Percentiles rank a stretch among this genome's conserved stretches.
Evolutionary conservation across 31 red algal genomes (phyloP).

Genomic region (Porphyra umbilicalis): DNA sequence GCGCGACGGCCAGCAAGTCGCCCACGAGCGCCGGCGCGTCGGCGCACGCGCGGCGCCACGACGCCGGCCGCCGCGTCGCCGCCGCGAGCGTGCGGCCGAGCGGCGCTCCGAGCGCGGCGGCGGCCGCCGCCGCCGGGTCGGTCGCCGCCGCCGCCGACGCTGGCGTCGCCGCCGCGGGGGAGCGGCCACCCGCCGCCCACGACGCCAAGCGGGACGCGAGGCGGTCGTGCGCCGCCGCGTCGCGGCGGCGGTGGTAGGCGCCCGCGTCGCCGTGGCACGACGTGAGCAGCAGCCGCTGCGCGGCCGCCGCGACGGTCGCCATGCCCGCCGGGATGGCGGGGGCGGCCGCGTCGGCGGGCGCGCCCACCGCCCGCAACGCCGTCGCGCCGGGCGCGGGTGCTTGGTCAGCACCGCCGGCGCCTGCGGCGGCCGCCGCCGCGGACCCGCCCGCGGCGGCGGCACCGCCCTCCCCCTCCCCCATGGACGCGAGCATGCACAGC

Average conservation of each 20-base stretch:
- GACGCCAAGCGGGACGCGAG: background rate
- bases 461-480: background rate
- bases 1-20: background rate
- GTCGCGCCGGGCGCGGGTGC: background rate
- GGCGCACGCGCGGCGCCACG: background rate
- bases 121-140: background rate
- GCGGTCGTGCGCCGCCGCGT: background rate
- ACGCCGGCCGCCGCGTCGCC: background rate
- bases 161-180: background rate
- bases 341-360: background rate
- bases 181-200: too few relatives aligned
- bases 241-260: background rate
- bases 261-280: background rate
- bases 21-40: background rate
- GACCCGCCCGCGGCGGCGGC: background rate
- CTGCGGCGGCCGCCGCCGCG: background rate
- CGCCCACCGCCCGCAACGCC: background rate
- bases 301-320: background rate
- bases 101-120: background rate
- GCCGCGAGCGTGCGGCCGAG: background rate
- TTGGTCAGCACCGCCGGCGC: too few relatives aligned
- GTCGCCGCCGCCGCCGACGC: background rate
- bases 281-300: background rate
- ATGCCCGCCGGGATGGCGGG: background rate
- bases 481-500: background rate